Percentiles rank a stretch among this genome's conserved stretches.
Evolutionary conservation across 345 rosid genomes (phyloP).

Genomic region (Cardamine chenopodiifolia): DNA sequence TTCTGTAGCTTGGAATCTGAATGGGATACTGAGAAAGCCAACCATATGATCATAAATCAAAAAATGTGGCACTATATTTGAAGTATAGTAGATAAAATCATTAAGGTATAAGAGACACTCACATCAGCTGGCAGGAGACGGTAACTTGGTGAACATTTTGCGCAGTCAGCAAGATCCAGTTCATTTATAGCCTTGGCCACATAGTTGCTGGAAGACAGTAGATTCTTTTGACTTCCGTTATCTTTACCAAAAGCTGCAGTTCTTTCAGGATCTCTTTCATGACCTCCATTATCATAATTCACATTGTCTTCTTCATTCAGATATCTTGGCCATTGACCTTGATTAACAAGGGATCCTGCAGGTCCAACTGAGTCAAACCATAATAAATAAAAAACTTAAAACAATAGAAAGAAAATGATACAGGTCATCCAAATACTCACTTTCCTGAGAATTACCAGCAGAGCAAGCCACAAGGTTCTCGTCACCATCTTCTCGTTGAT

Average conservation of each 20-base stretch:
- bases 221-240: slow-evolving; percentile 57
- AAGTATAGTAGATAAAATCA: background rate
- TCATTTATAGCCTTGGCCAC: slow-evolving; percentile 83
- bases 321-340: slow-evolving; percentile 64
- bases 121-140: slow-evolving; percentile 90
- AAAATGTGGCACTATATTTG: background rate
- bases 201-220: slow-evolving; percentile 64
- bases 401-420: background rate
- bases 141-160: slow-evolving; percentile 93
- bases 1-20: slow-evolving; percentile 83
- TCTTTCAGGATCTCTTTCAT: slow-evolving; percentile 59
- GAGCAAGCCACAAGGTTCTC: slow-evolving; percentile 63
- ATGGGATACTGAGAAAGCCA: slow-evolving; percentile 65
- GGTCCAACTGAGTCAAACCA: background rate
- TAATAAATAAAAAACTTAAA: background rate
- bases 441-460: slow-evolving; percentile 62
- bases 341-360: slow-evolving; percentile 59
- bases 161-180: slow-evolving; percentile 89
- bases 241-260: slow-evolving; percentile 43
- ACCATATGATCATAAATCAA: slow-evolving; percentile 4
- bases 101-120: slow-evolving; percentile 36
- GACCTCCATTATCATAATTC: slow-evolving; percentile 58
- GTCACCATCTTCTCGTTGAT: slow-evolving; percentile 71
- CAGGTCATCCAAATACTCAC: slow-evolving; percentile 55
- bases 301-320: slow-evolving; percentile 70